A percentile compares a stretch with the other conserved stretches of the same genome.
These are phyloP conservation scores for Solanum ossicruentum DNA, from an alignment of 257 asterid genomes.

Conservation along the genomic window DNA sequence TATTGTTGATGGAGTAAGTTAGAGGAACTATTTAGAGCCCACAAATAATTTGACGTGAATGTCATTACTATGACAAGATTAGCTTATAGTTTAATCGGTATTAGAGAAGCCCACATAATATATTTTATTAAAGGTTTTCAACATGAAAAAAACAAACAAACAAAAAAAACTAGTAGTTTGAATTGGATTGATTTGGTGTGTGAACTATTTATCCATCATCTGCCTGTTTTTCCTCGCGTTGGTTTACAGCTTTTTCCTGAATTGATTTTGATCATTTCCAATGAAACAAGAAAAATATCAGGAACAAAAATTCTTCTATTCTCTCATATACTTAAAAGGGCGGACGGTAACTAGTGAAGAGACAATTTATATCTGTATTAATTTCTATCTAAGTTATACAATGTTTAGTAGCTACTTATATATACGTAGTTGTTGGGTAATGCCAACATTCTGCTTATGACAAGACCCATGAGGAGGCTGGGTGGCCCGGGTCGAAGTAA, in stretches of 20 bases:
- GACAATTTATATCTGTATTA: no score
- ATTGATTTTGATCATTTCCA: background rate
- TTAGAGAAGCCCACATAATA: background rate
- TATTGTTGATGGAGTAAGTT: background rate
- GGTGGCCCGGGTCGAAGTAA: no score
- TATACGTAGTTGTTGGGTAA: no score
- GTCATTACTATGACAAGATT: background rate
- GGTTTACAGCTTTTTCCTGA: background rate
- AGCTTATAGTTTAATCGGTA: background rate
- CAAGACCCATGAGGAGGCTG: no score
- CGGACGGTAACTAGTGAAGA: no score
- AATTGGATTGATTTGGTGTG: background rate
- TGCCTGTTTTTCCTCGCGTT: background rate
- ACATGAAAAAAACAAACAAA: background rate
- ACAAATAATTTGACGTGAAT: background rate
- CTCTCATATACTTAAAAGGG: background rate
- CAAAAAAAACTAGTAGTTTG: background rate
- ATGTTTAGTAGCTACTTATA: no score
- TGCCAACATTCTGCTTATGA: no score
- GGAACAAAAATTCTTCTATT: background rate
- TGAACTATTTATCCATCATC: background rate
- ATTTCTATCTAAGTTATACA: no score
- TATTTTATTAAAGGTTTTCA: background rate
- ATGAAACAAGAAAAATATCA: background rate
- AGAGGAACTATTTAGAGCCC: background rate